These are phyloP conservation scores for Stellera chamaejasme DNA, from an alignment of 345 rosid species.

Conservation along the genomic window DNA sequence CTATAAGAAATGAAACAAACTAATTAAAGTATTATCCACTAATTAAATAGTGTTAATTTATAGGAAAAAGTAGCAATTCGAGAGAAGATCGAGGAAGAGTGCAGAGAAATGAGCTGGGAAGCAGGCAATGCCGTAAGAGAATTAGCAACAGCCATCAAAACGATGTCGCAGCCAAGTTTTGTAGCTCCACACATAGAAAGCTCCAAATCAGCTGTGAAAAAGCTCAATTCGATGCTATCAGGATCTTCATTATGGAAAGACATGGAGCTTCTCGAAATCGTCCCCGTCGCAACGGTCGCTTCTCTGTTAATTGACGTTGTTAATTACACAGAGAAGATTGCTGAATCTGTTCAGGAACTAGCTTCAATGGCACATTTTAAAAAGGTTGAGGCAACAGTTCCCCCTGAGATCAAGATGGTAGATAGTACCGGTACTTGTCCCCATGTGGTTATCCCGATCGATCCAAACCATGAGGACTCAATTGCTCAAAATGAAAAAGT, in stretches of 20 bases:
- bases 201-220: conserved; percentile 27
- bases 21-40: too few species aligned
- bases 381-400: conserved; percentile 12
- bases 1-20: too few species aligned
- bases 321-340: conserved; percentile 35
- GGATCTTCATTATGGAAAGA: conserved; percentile 26
- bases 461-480: too few species aligned
- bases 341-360: conserved; percentile 46
- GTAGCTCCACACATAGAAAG: conserved; percentile 34
- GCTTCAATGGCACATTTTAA: conserved; percentile 42
- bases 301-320: conserved; percentile 49
- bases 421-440: too few species aligned
- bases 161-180: conserved; percentile 32
- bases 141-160: conserved; percentile 35
- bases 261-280: conserved; percentile 25
- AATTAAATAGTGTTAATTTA: background rate
- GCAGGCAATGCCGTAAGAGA: conserved; percentile 49
- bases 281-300: conserved; percentile 38
- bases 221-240: conserved; percentile 38
- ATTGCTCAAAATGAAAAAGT: too few species aligned
- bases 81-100: conserved; percentile 27
- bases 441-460: too few species aligned
- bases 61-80: conserved; percentile 37
- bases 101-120: conserved; percentile 40
- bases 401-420: too few species aligned